Conservation (phyloP, 495 filamentous ascomycete species). For the Penicillium bovifimosum region DNA sequence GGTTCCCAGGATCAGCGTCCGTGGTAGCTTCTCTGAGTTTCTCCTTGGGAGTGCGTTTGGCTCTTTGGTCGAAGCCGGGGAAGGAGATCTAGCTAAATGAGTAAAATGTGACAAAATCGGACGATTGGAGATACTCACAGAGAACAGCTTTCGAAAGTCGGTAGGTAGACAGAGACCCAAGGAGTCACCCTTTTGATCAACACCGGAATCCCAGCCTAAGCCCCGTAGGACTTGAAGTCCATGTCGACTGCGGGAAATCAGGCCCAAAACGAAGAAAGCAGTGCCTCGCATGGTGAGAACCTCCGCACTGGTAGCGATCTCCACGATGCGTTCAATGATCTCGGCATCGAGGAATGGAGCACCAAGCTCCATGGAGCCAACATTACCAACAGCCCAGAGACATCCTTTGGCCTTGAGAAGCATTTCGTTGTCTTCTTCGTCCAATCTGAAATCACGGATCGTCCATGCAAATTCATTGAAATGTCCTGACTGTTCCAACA, state of each 20-base stretch:
- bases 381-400: slow-evolving; percentile 95
- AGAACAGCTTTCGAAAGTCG: slow-evolving; percentile 72
- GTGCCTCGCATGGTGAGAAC: slow-evolving; percentile 91
- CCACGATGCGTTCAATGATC: slow-evolving; percentile 76
- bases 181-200: slow-evolving; percentile 74
- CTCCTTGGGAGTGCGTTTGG: slow-evolving; percentile 36
- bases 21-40: slow-evolving; percentile 43
- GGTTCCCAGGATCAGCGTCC: slow-evolving; percentile 62
- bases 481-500: slow-evolving; percentile 87
- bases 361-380: slow-evolving; percentile 96
- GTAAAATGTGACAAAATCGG: background rate
- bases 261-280: slow-evolving; percentile 89
- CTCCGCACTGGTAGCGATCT: slow-evolving; percentile 78
- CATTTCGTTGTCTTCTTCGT: slow-evolving; percentile 78
- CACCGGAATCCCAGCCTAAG: slow-evolving; percentile 86
- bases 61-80: slow-evolving; percentile 28
- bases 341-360: slow-evolving; percentile 85
- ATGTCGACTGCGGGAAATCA: slow-evolving; percentile 88
- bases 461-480: slow-evolving; percentile 88
- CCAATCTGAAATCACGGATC: slow-evolving; percentile 76
- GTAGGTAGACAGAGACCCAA: slow-evolving; percentile 81
- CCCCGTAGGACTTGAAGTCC: slow-evolving; percentile 84
- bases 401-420: slow-evolving; percentile 95
- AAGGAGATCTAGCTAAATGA: slow-evolving; percentile 32
- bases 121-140: slow-evolving; percentile 38